phyloP scores from a whole-genome alignment of 1,139 yeast species.

The Pichia sp. region DNA sequence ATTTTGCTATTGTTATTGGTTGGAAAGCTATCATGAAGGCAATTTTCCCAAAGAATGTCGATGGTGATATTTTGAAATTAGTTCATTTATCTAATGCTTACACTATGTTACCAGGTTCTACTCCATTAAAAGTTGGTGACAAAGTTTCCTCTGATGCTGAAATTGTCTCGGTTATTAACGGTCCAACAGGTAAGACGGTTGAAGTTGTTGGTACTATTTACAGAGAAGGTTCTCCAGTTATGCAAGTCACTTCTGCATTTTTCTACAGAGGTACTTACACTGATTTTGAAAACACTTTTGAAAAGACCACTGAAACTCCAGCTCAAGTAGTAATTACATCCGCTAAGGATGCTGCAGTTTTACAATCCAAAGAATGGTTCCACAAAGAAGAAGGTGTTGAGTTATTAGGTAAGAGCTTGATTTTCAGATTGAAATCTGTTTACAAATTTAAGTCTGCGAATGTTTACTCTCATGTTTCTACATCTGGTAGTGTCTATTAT shows the following conservation, averaged over 20 bases:
- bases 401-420: conserved; percentile 69
- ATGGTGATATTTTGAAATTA: conserved; percentile 89
- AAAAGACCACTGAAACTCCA: conserved; percentile 81
- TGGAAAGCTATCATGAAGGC: conserved; percentile 98
- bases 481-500: conserved; percentile 77
- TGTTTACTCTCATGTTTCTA: conserved; percentile 71
- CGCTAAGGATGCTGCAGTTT: conserved; percentile 86
- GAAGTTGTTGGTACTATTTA: conserved; percentile 88
- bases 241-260: conserved; percentile 94
- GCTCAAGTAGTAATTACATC: conserved; percentile 67
- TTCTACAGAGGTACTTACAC: conserved; percentile 88
- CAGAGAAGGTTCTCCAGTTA: conserved; percentile 70
- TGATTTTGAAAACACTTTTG: conserved; percentile 90
- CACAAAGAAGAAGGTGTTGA: conserved; percentile 67
- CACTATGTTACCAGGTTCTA: conserved; percentile 87
- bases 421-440: conserved; percentile 84
- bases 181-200: conserved; percentile 89
- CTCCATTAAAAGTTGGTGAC: conserved; percentile 85
- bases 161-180: conserved; percentile 82
- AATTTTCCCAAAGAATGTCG: conserved; percentile 91
- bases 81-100: conserved; percentile 95
- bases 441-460: conserved; percentile 72
- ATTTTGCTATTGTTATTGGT: conserved; percentile 95
- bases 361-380: conserved; percentile 97
- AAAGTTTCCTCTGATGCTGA: conserved; percentile 75